Percentiles rank a stretch among this genome's conserved stretches.
These are phyloP conservation scores for Funneliformis caledonium DNA, from an alignment of 371 early-diverging fungal species.

Conservation along the genomic window DNA sequence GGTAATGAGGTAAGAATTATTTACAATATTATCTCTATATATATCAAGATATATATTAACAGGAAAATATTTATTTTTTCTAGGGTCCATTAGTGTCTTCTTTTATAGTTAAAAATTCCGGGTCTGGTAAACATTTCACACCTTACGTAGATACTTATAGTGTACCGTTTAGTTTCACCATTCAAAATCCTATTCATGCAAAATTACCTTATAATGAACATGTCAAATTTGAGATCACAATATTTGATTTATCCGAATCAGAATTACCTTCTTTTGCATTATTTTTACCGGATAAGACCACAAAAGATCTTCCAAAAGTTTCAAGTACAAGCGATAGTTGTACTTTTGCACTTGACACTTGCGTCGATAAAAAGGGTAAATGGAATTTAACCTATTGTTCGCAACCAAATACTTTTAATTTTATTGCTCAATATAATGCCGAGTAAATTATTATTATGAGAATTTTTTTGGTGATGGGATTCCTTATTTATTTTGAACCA, in stretches of 20 bases:
- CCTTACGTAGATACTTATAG: not conserved
- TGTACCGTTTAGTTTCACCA: slow-evolving; percentile 28
- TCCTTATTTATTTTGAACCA: not conserved
- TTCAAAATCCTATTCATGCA: slow-evolving; percentile 8
- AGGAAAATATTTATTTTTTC: not conserved
- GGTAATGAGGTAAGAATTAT: not conserved
- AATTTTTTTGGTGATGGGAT: no score
- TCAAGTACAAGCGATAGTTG: not conserved
- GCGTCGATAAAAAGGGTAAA: slow-evolving; percentile 12
- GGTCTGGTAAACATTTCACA: not conserved
- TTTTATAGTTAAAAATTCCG: not conserved
- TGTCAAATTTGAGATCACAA: not conserved
- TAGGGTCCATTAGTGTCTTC: slow-evolving; percentile 20
- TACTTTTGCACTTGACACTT: slow-evolving; percentile 21
- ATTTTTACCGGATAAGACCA: slow-evolving; percentile 6
- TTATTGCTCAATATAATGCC: slow-evolving; percentile 26
- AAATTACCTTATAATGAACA: not conserved
- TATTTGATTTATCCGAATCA: slow-evolving; percentile 16
- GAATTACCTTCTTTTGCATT: slow-evolving; percentile 20
- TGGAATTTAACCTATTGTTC: slow-evolving; percentile 7
- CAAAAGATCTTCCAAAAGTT: not conserved
- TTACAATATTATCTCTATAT: not conserved
- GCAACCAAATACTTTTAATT: not conserved
- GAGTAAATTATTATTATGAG: not conserved
- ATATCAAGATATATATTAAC: not conserved